Base-by-base conservation (phyloP, 2,329 filamentous ascomycete genomes). In the Neurospora sp. region DNA sequence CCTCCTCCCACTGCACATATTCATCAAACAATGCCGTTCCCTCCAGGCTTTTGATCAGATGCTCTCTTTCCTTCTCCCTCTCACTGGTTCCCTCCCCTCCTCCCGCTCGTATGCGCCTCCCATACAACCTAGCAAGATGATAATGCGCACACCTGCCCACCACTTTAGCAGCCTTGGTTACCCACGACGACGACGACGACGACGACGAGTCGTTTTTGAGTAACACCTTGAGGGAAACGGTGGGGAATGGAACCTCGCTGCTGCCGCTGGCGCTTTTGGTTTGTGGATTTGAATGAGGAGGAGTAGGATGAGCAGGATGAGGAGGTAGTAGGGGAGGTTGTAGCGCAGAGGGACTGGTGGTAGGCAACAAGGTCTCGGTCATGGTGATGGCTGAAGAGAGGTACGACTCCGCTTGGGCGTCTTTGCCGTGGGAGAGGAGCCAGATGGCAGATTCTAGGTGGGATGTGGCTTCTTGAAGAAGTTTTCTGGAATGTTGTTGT, bases 1-100 rank as follows among this genome's bases (percentile, higher is more conserved):
- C 71, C 66, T 73, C 72, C 23, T 70, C 69, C 72, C 72, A 73
- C 28, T 67, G n/a, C 12, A 72, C 67, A 69, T 69, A 72, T n/a
- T 70, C 57, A 40, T 72, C 72, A 68, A 70, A 73, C 8, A 71
- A 40, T 19, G 72, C n/a, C 8, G 72, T 71, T 10, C 66, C 67
- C 8, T 68, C 66, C n/a, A 71, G 66, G 4, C 69, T 23, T n/a
- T 52, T 39, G 19, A 43, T 62, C 67, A 72, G 12, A 36, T 71
- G 66, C 62, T 72, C 67, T 12, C 41, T 70, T 12, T 69, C 71
- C 1, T 36, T n/a, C 1, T 17, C 40, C 23, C 6, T 17, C n/a
- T 70, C 66, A 4, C 68, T 68, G 4, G 2, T 67, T 66, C 17
- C 68, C 67, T 6, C 70, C 69, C 46, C 66, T 66, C 40, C 68